Evolutionary conservation across 306 rosid genomes (phyloP).

Genomic region (Lathyrus oleraceus): DNA sequence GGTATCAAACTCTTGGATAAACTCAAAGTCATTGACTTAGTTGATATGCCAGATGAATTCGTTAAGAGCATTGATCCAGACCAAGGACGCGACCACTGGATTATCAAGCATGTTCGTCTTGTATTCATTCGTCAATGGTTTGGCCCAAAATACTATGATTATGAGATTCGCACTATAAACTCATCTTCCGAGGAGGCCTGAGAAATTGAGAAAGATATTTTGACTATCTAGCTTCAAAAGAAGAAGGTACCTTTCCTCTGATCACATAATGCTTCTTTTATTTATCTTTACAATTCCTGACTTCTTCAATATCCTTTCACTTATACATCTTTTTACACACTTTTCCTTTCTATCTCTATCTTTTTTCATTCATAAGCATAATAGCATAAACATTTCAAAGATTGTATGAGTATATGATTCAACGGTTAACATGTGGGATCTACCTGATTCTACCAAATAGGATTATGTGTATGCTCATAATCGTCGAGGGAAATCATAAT

Average conservation of each 20-base stretch:
- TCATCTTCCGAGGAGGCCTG: not conserved
- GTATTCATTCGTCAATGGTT: not conserved
- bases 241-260: not conserved
- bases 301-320: not conserved
- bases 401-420: too few relatives aligned
- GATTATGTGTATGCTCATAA: too few relatives aligned
- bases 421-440: too few relatives aligned
- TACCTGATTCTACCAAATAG: too few relatives aligned
- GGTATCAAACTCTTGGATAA: not conserved
- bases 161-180: not conserved
- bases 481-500: too few relatives aligned
- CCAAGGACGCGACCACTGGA: not conserved
- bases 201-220: not conserved
- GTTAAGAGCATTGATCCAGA: slow-evolving; percentile 8
- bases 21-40: not conserved
- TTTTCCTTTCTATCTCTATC: too few relatives aligned
- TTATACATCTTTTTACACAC: not conserved
- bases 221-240: not conserved
- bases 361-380: too few relatives aligned
- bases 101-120: not conserved
- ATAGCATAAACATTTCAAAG: too few relatives aligned
- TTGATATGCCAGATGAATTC: slow-evolving; percentile 15
- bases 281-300: not conserved
- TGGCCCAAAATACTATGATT: slow-evolving; percentile 3
- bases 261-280: not conserved